A percentile compares a stretch with the other conserved stretches of the same genome.
Conservation (phyloP, 352 stramenopile species). For the Phytopythium aichiense region DNA sequence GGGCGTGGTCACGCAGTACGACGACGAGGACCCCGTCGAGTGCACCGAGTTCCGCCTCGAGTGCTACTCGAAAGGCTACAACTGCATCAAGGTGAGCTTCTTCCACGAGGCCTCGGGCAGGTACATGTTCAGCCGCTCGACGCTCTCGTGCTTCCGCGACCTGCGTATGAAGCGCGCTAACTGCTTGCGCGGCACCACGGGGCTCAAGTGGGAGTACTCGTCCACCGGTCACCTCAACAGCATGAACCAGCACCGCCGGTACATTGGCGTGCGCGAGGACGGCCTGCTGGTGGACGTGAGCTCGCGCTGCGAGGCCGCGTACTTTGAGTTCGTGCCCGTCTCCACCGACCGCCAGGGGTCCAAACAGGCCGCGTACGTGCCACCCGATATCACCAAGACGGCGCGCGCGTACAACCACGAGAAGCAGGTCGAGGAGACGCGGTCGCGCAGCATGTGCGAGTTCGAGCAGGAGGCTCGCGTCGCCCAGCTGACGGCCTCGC, state of each 20-base stretch:
- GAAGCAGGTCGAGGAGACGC: conserved; percentile 39
- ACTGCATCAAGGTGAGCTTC: conserved; percentile 79
- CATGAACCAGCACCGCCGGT: conserved; percentile 79
- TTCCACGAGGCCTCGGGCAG: conserved; percentile 46
- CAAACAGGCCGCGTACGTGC: conserved; percentile 15
- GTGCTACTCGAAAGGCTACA: conserved; percentile 72
- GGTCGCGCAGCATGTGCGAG: conserved; percentile 55
- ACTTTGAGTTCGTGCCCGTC: conserved; percentile 60
- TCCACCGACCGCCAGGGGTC: background rate
- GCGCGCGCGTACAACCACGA: conserved; percentile 51
- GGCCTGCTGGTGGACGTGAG: conserved; percentile 61
- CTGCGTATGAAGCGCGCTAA: conserved; percentile 67
- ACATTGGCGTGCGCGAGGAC: conserved; percentile 63
- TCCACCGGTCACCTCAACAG: conserved; percentile 61
- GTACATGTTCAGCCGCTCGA: conserved; percentile 75
- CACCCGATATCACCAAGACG: conserved; percentile 46
- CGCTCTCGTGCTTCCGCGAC: conserved; percentile 69
- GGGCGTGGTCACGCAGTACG: conserved; percentile 31
- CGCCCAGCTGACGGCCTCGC: conserved; percentile 5
- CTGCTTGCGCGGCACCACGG: conserved; percentile 52
- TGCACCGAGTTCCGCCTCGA: conserved; percentile 53
- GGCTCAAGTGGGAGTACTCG: conserved; percentile 66
- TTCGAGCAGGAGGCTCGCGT: conserved; percentile 32
- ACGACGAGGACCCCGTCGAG: conserved; percentile 27
- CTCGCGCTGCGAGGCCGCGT: conserved; percentile 56